Percentiles rank a stretch among this genome's conserved stretches.
Conservation (phyloP, 1,284 basidiomycete species). For the Wolfiporia cocos region DNA sequence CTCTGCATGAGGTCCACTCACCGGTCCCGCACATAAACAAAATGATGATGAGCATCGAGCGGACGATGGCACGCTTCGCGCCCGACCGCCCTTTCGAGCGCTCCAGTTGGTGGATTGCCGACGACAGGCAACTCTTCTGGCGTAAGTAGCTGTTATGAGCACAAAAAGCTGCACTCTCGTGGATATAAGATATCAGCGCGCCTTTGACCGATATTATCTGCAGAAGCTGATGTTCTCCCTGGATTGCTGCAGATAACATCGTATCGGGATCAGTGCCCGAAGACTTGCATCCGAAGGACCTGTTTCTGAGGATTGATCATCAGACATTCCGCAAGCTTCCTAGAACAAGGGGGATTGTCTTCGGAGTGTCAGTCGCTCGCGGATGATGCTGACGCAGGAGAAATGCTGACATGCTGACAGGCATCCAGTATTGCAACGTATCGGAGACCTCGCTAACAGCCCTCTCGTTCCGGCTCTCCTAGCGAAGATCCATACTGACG, state of each 20-base stretch:
- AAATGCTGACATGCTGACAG: constrained; percentile 11
- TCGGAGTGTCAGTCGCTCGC: constrained; percentile 28
- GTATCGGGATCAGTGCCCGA: constrained; percentile 17
- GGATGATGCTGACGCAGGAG: not conserved
- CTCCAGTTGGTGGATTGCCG: constrained; percentile 36
- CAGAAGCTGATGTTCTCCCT: not conserved
- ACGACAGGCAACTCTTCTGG: constrained; percentile 31
- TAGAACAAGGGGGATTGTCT: constrained; percentile 29
- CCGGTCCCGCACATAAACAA: constrained; percentile 37
- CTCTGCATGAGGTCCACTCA: constrained; percentile 26
- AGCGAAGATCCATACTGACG: constrained; percentile 30
- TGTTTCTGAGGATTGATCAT: constrained; percentile 30
- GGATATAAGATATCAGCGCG: too few species aligned
- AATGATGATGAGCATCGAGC: constrained; percentile 33
- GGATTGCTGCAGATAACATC: constrained; percentile 24
- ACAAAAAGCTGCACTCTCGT: not conserved
- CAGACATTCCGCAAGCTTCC: constrained; percentile 40
- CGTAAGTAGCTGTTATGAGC: constrained; percentile 15
- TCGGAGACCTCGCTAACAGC: constrained; percentile 30
- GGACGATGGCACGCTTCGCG: constrained; percentile 33
- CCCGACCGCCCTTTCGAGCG: constrained; percentile 34
- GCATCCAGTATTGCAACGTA: constrained; percentile 31
- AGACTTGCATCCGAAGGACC: constrained; percentile 24
- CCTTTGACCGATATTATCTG: not conserved
- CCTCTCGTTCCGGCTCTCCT: constrained; percentile 33